Evolutionary conservation across 441 rosid species (phyloP), one percentile per base, ranked within the genome.

Genomic region (Populus hybrid): DNA sequence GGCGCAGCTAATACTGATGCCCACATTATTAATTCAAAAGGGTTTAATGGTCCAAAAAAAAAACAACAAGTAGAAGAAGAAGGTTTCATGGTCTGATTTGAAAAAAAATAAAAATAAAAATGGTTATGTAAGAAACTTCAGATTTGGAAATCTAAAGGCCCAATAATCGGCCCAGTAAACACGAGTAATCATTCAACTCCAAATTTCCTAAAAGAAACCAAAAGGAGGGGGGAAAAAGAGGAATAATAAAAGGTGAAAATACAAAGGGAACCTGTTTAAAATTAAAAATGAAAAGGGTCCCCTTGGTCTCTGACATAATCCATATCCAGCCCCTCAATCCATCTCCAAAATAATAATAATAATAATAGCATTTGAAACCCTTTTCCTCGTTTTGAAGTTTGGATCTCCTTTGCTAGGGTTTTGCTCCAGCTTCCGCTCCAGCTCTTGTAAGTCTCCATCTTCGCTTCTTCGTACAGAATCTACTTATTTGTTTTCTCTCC

Each of bases 381-480:
- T 68, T 77, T 53, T 9, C 29, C 28, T 45, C 35, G 50, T 40
- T 40, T 40, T 40, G 50, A 3, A 40, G 50, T 29, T 59, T 56
- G 76, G 80, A 73, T 80, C 79, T 78, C 42, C 18, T 31, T 63
- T 67, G 42, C 76, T 77, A 86, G 89, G 89, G 86, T 86, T 84
- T 84, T 82, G 75, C 81, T 38, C 75, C 63, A 50, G 38, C 12
- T 70, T 10, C n/a, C 42, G 38, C 12, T 70, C 11, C 24, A 8
- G 65, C 63, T 26, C 56, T 3, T 11, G 86, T 82, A 81, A 79
- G 83, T 82, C 16, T 28, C 21, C 64, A 66, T 10, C 26, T 70
- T 65, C 45, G 53, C 67, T 35, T 72, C 5, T 35, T 16, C 42
- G 14, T 24, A 26, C 35, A n/a, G 33, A 40, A 71, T 72, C 38